Evolutionary conservation across 2,329 filamentous ascomycete species (phyloP), one percentile per base, ranked within the genome.

Genomic region (Aureobasidium namibiae): DNA sequence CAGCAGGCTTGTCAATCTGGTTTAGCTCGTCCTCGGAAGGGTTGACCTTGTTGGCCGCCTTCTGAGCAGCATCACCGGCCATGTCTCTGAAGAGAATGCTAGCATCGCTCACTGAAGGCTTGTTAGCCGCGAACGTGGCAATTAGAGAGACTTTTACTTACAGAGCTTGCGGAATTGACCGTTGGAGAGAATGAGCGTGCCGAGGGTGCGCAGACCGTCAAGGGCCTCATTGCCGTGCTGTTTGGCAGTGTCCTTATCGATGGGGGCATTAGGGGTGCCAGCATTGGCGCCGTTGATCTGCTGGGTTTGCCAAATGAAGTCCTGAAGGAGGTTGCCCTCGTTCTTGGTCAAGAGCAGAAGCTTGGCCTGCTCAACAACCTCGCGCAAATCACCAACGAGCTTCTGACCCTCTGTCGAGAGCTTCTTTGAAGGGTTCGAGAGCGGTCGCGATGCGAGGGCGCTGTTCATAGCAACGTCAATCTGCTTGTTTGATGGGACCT

Each of bases 381-480:
- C 80, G 62, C 84, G 85, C 60, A 94, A 76, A 66, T 97, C 92
- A 42, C 78, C 76, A 3, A 96, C 83, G 2, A 99, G 82, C n/a
- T 76, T 74, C 70, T 86, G 86, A 61, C 94, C 94, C 66, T 99
- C 94, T 1, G 80, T 65, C 0, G 92, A 97, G 6, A 99, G 85
- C 70, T 87, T 87, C 61, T 81, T 77, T 0, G 89, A 87, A 6
- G 92, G 91, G 24, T 76, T 83, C 3, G 83, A 75, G 26, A 97
- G 77, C 9, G 84, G 78, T 70, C 82, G 85, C 65, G 88, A 92
- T 34, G 80, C 79, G 53, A 96, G 80, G 67, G 90, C 88, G 71
- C 88, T 94, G 81, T 95, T 97, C 71, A 99, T 76, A 29, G 94
- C 92, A 50, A 96, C 81, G 77, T 97, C 94, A 72, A 96, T 95